These are phyloP conservation scores for Lunularia cruciata DNA, from an alignment of 225 moss, liverwort and hornwort species.

Conservation along the genomic window DNA sequence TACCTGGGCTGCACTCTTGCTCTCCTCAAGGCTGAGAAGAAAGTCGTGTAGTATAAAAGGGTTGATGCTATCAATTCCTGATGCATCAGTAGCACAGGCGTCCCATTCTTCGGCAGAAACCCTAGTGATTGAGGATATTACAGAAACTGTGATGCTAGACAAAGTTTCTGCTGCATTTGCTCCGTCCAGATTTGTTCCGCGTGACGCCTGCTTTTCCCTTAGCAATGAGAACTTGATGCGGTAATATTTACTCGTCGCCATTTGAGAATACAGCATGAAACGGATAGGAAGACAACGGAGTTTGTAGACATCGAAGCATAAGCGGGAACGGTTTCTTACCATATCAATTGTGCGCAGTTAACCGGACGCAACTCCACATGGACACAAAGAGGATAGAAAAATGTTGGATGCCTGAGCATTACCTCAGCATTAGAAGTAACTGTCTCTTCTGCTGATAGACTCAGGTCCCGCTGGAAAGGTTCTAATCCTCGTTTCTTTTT, in stretches of 20 bases:
- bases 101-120: constrained; percentile 84
- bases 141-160: constrained; percentile 84
- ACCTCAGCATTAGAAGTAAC: constrained; percentile 30
- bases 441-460: constrained; percentile 41
- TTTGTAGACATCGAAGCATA: no score
- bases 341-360: no score
- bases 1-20: constrained; percentile 89
- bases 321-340: no score
- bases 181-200: constrained; percentile 45
- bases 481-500: constrained; percentile 24
- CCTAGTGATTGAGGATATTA: constrained; percentile 80
- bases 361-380: no score
- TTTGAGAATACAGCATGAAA: no score
- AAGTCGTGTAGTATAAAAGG: constrained; percentile 89
- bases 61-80: constrained; percentile 62
- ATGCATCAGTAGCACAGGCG: constrained; percentile 82
- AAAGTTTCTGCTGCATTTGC: constrained; percentile 44
- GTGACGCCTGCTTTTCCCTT: constrained; percentile 25
- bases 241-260: no score
- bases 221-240: no score
- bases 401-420: background rate
- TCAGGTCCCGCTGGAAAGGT: constrained; percentile 39
- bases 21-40: constrained; percentile 89
- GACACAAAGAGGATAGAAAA: background rate
- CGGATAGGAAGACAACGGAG: no score